Evolutionary conservation across 2,329 filamentous ascomycete genomes (phyloP), one percentile per base, ranked within the genome.

Genomic region (Cryoendolithus antarcticus): DNA sequence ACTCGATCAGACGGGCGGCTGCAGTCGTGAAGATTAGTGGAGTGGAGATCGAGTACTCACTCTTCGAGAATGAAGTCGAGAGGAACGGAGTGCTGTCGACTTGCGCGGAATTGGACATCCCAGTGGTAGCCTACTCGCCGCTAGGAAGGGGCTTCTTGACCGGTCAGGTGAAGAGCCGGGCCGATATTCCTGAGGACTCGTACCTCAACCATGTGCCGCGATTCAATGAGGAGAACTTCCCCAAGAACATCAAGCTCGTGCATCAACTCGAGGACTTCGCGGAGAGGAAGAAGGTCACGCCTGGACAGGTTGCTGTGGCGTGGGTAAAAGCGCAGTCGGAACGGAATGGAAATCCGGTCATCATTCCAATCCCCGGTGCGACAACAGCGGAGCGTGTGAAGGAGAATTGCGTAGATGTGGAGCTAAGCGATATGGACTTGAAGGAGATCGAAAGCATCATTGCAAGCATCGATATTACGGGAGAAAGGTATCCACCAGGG

Each of bases 101-200:
- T 1, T 78, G 75, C 44, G 68, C 64, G 1, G 69, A 88, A 54
- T 59, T 81, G 34, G 63, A 67, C 34, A 85, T 89, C 43, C 77
- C 80, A 0, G 62, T 88, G 35, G 61, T 85, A 29, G 80, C 79
- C 0, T 88, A 86, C 60, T 80, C 78, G 33, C 82, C 83, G 1
- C 65, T 86, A 0, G 77, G 81, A 4, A 64, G 72, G 19, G 76
- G 76, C 1, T 71, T 75, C 61, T 49, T 78, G 39, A 71, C 71
- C 0, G 72, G 72, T 1, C 55, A 69, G 45, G 60, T 74, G 50
- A 69, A 65, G 51, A 63, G 56, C 5, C 45, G 50, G 1, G 64
- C 70, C 2, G 79, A 83, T 48, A 59, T 83, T 30, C 67, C 68
- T 3, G 60, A 72, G 34, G 64, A 64, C 30, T 71, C 75, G 51